These are phyloP conservation scores for Boletus hoseneyae DNA, from an alignment of 1,284 basidiomycete genomes.

Conservation along the genomic window DNA sequence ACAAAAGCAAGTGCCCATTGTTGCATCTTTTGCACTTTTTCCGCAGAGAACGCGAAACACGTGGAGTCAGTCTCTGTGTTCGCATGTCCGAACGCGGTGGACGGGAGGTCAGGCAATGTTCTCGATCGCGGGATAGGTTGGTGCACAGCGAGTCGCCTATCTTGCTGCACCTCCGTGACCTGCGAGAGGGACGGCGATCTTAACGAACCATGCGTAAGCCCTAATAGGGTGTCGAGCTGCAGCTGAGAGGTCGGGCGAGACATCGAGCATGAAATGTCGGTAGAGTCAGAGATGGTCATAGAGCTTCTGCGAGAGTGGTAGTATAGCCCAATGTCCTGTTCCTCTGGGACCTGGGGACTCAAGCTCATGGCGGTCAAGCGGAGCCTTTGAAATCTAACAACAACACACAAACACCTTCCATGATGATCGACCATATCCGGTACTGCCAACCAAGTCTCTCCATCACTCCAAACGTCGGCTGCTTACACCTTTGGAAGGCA, in stretches of 20 bases:
- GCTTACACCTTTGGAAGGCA: no score
- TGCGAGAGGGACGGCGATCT: slow-evolving; percentile 29
- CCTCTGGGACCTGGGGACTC: slow-evolving; percentile 21
- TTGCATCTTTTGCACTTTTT: slow-evolving; percentile 50
- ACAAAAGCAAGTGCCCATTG: slow-evolving; percentile 81
- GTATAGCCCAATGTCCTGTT: slow-evolving; percentile 32
- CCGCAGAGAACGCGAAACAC: slow-evolving; percentile 42
- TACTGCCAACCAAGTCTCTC: no score
- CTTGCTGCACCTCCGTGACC: slow-evolving; percentile 14
- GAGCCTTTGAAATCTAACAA: no score
- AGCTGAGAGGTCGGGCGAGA: slow-evolving; percentile 20
- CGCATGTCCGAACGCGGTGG: slow-evolving; percentile 3
- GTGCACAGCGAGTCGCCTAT: slow-evolving; percentile 6
- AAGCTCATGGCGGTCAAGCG: slow-evolving; percentile 12
- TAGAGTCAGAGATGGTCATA: slow-evolving; percentile 24
- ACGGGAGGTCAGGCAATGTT: slow-evolving; percentile 37
- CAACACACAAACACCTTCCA: no score
- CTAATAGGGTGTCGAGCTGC: slow-evolving; percentile 4
- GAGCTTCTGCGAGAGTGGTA: slow-evolving; percentile 29
- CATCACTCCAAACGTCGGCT: no score
- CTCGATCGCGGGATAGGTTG: slow-evolving; percentile 36
- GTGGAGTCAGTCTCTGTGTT: slow-evolving; percentile 7
- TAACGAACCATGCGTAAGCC: slow-evolving; percentile 3
- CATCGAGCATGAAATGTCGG: slow-evolving; percentile 20
- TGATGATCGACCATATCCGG: no score